Evolutionary conservation across 2,329 filamentous ascomycete genomes (phyloP).

Genomic region (Claviceps maximensis): DNA sequence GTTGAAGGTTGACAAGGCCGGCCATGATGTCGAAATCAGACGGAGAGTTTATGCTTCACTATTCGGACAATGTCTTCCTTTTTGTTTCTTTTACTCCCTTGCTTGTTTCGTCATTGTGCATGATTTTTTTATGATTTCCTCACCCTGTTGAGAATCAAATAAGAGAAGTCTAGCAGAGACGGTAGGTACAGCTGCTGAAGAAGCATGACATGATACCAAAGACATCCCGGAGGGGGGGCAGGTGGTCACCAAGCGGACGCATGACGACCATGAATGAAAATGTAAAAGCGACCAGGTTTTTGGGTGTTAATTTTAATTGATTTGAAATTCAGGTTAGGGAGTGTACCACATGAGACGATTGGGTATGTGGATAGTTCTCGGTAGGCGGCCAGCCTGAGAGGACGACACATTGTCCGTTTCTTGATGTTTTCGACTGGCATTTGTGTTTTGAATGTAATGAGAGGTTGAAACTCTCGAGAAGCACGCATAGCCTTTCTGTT

Average conservation of each 20-base stretch:
- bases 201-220: neutral
- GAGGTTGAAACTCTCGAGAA: neutral
- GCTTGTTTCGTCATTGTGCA: neutral
- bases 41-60: neutral
- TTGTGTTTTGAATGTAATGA: neutral
- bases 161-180: neutral
- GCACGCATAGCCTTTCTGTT: neutral
- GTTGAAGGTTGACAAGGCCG: neutral
- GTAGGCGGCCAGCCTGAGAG: neutral
- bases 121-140: neutral
- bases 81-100: neutral
- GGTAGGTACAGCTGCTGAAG: neutral
- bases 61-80: neutral
- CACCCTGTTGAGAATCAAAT: neutral
- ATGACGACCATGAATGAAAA: neutral
- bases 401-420: neutral
- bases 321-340: neutral
- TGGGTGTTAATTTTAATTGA: neutral
- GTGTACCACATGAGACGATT: neutral
- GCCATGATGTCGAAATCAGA: neutral
- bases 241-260: neutral
- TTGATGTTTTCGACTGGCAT: neutral
- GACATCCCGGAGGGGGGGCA: neutral
- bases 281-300: neutral
- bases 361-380: neutral